Evolutionary conservation across 2,329 filamentous ascomycete species (phyloP), one percentile per base, ranked within the genome.

Genomic region (Botrytis tulipae): DNA sequence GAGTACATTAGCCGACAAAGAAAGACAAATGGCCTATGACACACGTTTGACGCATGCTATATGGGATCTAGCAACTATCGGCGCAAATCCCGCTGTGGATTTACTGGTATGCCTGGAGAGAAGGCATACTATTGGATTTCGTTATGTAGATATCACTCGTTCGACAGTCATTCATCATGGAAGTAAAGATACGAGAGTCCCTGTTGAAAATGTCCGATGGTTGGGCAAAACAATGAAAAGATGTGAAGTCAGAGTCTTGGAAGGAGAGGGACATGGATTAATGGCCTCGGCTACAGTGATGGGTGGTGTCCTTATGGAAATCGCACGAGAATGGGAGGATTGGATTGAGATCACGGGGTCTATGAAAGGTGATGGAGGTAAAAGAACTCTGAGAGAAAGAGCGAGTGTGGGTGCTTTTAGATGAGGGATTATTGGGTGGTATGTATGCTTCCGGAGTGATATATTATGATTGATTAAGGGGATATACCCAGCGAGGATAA

Each of bases 211-310:
- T 79, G 94, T 98, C 35, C 89, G 92, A 77, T 99, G 96, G 96
- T 87, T 99, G 12, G 95, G 94, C 74, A 95, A 95, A 82, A 93
- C 93, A 60, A 98, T 99, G 95, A 90, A 93, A 44, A 87, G 93
- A 66, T 98, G 95, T 82, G 96, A 98, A 82, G 93, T 99, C 22
- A 87, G 95, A 8, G 90, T 98, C 8, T 86, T 99, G 4, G 93
- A 97, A 77, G 94, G 93, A 9, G 95, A 99, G 82, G 94, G 95
- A 4, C 96, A 99, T 80, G 95, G 96, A 0, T 85, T 99, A 37
- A 99, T 99, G 96, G 96, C 96, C 0, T 97, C 92, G 77, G 95
- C 96, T 0, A 86, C 86, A 22, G 95, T 98, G 62, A 99, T 99
- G 96, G 93, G 94, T 61, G 90, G 91, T 32, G 92, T 98, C n/a